These are phyloP conservation scores for Escovopsis weberi DNA, from an alignment of 2,329 filamentous ascomycete genomes.

Conservation along the genomic window DNA sequence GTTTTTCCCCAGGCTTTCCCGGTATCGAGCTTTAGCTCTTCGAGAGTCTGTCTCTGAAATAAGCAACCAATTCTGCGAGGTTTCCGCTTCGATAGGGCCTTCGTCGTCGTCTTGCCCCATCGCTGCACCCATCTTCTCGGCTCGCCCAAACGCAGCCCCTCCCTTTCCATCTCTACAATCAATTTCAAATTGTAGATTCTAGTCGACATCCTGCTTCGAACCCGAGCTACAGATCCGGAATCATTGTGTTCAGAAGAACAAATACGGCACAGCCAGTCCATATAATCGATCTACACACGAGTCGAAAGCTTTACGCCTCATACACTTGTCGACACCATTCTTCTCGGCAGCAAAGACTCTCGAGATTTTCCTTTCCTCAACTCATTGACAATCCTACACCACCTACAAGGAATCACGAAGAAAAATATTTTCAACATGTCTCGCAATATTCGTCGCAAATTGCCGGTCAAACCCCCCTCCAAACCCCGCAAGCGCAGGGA, in stretches of 20 bases:
- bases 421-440: conserved; percentile 25
- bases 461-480: conserved; percentile 25
- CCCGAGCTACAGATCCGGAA: neutral
- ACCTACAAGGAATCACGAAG: neutral
- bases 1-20: conserved; percentile 46
- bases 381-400: neutral
- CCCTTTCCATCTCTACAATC: no score
- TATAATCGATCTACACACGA: no score
- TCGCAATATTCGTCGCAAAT: conserved; percentile 37
- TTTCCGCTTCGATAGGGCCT: conserved; percentile 17
- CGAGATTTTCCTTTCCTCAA: no score
- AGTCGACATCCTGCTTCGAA: neutral
- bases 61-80: conserved; percentile 16
- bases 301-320: neutral
- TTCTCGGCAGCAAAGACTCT: neutral
- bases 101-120: conserved; percentile 4
- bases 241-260: neutral
- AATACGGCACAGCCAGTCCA: neutral
- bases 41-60: conserved; percentile 24
- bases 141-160: neutral
- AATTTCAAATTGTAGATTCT: no score
- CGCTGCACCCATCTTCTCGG: neutral
- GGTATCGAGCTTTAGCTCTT: conserved; percentile 25
- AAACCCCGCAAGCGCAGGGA: conserved; percentile 32
- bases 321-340: neutral